phyloP scores from a whole-genome alignment of 2,329 filamentous ascomycete genomes.

The Chrysosporium queenslandicum region DNA sequence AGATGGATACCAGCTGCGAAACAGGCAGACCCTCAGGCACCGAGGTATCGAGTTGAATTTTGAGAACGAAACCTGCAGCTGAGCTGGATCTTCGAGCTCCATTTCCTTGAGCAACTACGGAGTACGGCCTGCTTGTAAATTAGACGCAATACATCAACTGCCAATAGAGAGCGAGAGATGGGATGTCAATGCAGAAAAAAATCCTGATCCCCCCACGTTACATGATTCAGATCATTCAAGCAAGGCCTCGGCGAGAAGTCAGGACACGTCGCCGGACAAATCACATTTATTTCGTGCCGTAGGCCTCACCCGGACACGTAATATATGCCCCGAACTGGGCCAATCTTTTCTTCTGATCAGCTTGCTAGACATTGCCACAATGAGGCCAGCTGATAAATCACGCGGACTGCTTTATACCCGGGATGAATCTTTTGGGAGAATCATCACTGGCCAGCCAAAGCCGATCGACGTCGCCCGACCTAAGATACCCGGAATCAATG shows the following conservation, averaged over 20 bases:
- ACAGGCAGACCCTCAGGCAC: too few relatives aligned
- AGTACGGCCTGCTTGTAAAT: background rate
- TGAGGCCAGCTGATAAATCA: background rate
- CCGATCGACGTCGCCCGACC: background rate
- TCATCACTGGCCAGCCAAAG: background rate
- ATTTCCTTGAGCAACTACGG: too few relatives aligned
- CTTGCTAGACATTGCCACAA: background rate
- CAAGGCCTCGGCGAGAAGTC: too few relatives aligned
- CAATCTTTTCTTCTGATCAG: background rate
- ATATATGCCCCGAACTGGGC: background rate
- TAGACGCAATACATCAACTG: too few relatives aligned
- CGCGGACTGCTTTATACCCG: background rate
- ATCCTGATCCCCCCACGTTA: too few relatives aligned
- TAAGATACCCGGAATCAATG: background rate
- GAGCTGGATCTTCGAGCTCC: background rate
- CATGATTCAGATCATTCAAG: too few relatives aligned
- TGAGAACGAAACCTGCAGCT: too few relatives aligned
- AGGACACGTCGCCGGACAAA: too few relatives aligned
- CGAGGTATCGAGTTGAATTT: too few relatives aligned
- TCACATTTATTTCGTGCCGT: background rate
- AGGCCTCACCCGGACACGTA: background rate
- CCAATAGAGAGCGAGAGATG: too few relatives aligned
- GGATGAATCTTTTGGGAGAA: background rate
- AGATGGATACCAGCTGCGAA: too few relatives aligned
- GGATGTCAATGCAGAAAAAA: too few relatives aligned